Percentiles rank a stretch among this genome's conserved stretches.
phyloP scores from a whole-genome alignment of 345 rosid genomes.

The Anastatica hierochuntica region DNA sequence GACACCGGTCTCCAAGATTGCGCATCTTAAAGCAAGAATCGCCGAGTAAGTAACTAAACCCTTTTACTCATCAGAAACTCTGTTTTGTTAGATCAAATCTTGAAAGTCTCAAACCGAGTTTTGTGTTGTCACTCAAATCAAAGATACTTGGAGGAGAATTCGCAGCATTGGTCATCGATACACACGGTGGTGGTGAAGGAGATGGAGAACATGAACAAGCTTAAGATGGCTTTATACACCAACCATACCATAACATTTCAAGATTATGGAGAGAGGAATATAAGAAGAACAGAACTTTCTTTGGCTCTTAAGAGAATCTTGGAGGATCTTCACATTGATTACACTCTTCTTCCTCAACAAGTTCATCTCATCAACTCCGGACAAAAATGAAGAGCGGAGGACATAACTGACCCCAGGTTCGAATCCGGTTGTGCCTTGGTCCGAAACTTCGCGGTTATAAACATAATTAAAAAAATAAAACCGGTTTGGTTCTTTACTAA shows the following conservation, averaged over 20 bases:
- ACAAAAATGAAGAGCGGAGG: too few relatives aligned
- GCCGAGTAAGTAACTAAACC: constrained; percentile 32
- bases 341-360: constrained; percentile 55
- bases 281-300: constrained; percentile 48
- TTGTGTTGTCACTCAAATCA: constrained; percentile 1
- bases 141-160: constrained; percentile 56
- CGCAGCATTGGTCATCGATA: constrained; percentile 47
- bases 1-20: constrained; percentile 51
- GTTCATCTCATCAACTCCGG: constrained; percentile 31
- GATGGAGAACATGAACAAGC: constrained; percentile 63
- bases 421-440: too few relatives aligned
- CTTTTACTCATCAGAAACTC: too few relatives aligned
- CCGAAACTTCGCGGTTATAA: too few relatives aligned
- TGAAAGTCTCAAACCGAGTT: neutral
- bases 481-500: too few relatives aligned
- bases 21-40: constrained; percentile 38
- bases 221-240: constrained; percentile 48
- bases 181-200: constrained; percentile 50
- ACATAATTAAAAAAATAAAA: too few relatives aligned
- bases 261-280: constrained; percentile 39
- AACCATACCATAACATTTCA: constrained; percentile 68
- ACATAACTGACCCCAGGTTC: too few relatives aligned
- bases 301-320: constrained; percentile 47
- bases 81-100: neutral
- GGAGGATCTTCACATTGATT: constrained; percentile 47